Base-by-base conservation (phyloP, 352 stramenopile species). In the Thraustotheca clavata region DNA sequence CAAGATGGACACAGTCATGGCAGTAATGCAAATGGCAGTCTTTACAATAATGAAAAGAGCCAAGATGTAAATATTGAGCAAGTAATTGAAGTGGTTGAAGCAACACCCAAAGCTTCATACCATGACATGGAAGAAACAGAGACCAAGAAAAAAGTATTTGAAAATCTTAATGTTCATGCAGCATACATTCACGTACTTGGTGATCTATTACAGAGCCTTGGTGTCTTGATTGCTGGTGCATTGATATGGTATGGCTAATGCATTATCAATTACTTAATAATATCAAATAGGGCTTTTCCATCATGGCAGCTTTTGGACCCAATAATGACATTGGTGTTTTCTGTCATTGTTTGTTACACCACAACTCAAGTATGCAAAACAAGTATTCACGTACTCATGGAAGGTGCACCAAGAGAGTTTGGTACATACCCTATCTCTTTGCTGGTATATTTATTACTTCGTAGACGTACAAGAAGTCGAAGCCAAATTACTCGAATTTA, bases 151-250 rank as follows among this genome's bases (percentile, higher is more conserved):
- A n/a, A n/a, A n/a, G n/a, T 52, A 31, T n/a, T 84, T 62, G 75
- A 89, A 60, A 98, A 98, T 70, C 86, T 98, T 41, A 98, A 98
- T 66, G 80, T 99, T 18, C 80, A 88, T n/a, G 95, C 96, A 20
- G 96, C 96, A 4, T 98, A 98, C 74, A 87, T 99, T 61, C 96
- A 99, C 74, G 96, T 97, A 1, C 73, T 99, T 8, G 96, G 91
- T 3, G 97, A 99, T 75, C 90, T 99, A 48, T 76, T 98, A 33
- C 96, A 99, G 78, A 98, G 85, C 61, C 71, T 98, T 14, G 93
- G 94, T n/a, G 96, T 99, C 6, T 91, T 97, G 52, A 72, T 98
- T 41, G 96, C 96, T 4, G 96, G 95, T 12, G 75, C 89, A 18
- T 67, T 99, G 33, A 99, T 99, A 74, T 99, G 95, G 95, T 96